phyloP scores from a whole-genome alignment of 768 basidiomycete genomes.

The Termitomyces sp. region DNA sequence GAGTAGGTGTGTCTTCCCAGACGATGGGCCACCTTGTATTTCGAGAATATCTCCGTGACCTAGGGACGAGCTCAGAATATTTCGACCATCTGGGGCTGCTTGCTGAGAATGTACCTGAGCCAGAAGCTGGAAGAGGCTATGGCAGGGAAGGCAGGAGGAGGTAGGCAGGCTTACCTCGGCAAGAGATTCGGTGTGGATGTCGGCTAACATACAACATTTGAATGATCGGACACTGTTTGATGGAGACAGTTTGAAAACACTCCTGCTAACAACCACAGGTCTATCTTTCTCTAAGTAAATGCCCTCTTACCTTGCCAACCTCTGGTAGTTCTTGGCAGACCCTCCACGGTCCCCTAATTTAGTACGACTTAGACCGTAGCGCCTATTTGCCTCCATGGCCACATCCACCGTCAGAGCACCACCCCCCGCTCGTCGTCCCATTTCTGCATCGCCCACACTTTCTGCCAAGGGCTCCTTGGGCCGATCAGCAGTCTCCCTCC shows the following conservation, averaged over 20 bases:
- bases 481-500: constrained; percentile 52
- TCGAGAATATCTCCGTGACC: constrained; percentile 63
- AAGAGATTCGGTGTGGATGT: constrained; percentile 33
- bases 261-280: background rate
- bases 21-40: constrained; percentile 67
- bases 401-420: constrained; percentile 43
- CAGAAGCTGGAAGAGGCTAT: constrained; percentile 5
- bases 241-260: background rate
- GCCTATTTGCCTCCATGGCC: constrained; percentile 18
- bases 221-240: constrained; percentile 6
- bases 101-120: background rate
- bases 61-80: constrained; percentile 3
- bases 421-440: constrained; percentile 40
- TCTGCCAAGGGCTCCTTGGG: constrained; percentile 52
- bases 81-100: background rate
- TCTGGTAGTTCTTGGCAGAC: constrained; percentile 1
- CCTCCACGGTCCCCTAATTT: background rate
- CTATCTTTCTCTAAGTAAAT: constrained; percentile 7
- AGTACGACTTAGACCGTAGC: background rate
- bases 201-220: constrained; percentile 20
- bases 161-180: constrained; percentile 17
- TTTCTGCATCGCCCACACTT: constrained; percentile 36
- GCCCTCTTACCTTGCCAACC: background rate
- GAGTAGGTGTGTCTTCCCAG: constrained; percentile 78
- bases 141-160: background rate